Conservation (phyloP, 768 basidiomycete genomes). For the Tephrocybe sp. region DNA sequence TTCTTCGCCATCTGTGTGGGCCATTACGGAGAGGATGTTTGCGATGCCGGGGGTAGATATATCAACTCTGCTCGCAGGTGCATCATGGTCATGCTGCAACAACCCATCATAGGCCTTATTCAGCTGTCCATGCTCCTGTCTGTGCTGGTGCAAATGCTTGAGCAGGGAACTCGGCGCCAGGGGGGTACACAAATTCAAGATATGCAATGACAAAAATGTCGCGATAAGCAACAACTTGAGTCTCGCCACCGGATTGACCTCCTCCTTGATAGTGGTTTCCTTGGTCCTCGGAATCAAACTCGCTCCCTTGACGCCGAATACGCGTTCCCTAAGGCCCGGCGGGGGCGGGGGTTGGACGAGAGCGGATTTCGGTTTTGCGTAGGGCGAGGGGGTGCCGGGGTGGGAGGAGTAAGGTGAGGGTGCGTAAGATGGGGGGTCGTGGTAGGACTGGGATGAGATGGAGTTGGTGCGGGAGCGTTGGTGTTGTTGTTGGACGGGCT, state of each 20-base stretch:
- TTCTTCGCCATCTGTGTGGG: constrained; percentile 16
- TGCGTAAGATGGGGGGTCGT: constrained; percentile 24
- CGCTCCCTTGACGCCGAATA: constrained; percentile 29
- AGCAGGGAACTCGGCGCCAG: constrained; percentile 47
- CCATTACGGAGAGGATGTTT: constrained; percentile 38
- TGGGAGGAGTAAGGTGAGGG: constrained; percentile 21
- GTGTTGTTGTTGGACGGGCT: not conserved
- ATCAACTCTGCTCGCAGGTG: constrained; percentile 56
- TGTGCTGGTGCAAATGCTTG: constrained; percentile 24
- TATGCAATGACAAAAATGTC: constrained; percentile 87
- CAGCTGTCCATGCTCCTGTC: constrained; percentile 36
- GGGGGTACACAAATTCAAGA: constrained; percentile 90
- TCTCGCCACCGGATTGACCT: constrained; percentile 76
- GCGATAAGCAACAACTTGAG: constrained; percentile 90
- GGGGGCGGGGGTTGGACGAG: constrained; percentile 28
- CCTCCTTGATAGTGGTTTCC: constrained; percentile 27
- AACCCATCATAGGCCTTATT: constrained; percentile 70
- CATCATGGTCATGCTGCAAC: constrained; percentile 23
- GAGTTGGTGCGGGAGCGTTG: constrained; percentile 35
- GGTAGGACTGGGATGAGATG: constrained; percentile 18
- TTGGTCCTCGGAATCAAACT: constrained; percentile 16
- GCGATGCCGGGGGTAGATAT: constrained; percentile 60
- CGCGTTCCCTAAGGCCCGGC: constrained; percentile 10
- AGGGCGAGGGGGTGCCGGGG: constrained; percentile 16
- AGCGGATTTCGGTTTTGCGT: constrained; percentile 19